Base-by-base conservation (phyloP, 345 rosid genomes). In the Boechera stricta region DNA sequence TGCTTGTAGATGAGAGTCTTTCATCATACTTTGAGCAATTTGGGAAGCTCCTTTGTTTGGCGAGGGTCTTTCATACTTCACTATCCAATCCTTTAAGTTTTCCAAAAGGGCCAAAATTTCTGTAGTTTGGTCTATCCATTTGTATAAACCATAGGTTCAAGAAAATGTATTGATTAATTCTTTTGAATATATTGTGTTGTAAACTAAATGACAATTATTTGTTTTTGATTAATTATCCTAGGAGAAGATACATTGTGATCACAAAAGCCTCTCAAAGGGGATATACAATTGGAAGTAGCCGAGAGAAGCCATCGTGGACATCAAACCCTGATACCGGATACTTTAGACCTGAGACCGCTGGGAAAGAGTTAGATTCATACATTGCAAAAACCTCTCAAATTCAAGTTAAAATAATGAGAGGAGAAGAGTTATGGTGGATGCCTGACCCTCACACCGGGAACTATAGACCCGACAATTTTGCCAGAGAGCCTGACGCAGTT, bases 361-460 rank as follows among this genome's bases (percentile, higher is more conserved):
- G n/a, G n/a, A 67, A 75, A 16, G 67, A 75, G 44, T 28, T 67
- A 36, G 66, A 36, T 67, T 18, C 51, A 67, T 7, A 51, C 28
- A 42, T 59, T 59, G 68, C n/a, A 52, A 49, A 39, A 67, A 28
- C 39, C 10, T 13, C 52, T 58, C 35, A 67, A 60, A 57, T 6
- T 39, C 70, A 67, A 33, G 44, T 48, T 12, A 45, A 54, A 24
- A 21, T 8, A 16, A 8, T 48, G 31, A 67, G 68, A 56, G 78
- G 49, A 59, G 52, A 72, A 29, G 47, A 59, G 79, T 51, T 75
- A 75, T 75, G 79, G 74, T 75, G 79, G 79, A 75, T 75, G 79
- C 79, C 68, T 59, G 68, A 75, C 51, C 68, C 73, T 7, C 45
- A 39, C 10, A 75, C 68, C 36, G 79, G 79, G 3, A 49, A 16